A percentile compares a stretch with the other conserved stretches of the same genome.
These are phyloP conservation scores for Daldinia caldariorum DNA, from an alignment of 495 filamentous ascomycete genomes.

Conservation along the genomic window DNA sequence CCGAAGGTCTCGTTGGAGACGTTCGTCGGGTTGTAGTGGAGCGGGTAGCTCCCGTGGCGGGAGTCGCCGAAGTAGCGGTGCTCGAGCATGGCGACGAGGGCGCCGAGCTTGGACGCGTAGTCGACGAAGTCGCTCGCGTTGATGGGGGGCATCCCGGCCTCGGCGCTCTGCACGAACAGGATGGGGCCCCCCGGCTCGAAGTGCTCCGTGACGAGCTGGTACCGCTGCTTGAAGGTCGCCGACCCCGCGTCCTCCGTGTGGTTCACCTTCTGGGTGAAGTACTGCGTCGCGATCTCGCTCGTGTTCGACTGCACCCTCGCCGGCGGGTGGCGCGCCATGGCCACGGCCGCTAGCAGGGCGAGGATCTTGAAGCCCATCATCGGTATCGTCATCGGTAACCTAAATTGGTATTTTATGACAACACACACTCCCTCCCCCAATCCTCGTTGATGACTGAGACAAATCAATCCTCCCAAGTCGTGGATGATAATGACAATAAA, in stretches of 20 bases:
- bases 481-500: not conserved
- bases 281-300: conserved; percentile 23
- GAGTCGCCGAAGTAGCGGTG: conserved; percentile 40
- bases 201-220: conserved; percentile 30
- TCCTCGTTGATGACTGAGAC: not conserved
- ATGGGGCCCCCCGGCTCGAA: conserved; percentile 42
- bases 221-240: conserved; percentile 39
- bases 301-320: conserved; percentile 27
- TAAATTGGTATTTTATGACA: too few species aligned
- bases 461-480: not conserved
- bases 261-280: conserved; percentile 39
- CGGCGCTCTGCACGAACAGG: conserved; percentile 41
- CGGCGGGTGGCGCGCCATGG: conserved; percentile 16
- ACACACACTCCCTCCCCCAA: not conserved
- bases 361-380: conserved; percentile 21
- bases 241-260: conserved; percentile 22
- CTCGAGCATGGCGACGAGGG: conserved; percentile 39
- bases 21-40: conserved; percentile 30
- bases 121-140: conserved; percentile 39
- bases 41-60: conserved; percentile 31
- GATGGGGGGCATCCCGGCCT: conserved; percentile 33
- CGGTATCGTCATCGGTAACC: not conserved
- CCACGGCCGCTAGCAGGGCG: conserved; percentile 9
- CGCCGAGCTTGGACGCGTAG: conserved; percentile 38
- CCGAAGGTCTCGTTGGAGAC: conserved; percentile 19